Base-by-base conservation (phyloP, 768 basidiomycete genomes). In the Tricholoma terreum region DNA sequence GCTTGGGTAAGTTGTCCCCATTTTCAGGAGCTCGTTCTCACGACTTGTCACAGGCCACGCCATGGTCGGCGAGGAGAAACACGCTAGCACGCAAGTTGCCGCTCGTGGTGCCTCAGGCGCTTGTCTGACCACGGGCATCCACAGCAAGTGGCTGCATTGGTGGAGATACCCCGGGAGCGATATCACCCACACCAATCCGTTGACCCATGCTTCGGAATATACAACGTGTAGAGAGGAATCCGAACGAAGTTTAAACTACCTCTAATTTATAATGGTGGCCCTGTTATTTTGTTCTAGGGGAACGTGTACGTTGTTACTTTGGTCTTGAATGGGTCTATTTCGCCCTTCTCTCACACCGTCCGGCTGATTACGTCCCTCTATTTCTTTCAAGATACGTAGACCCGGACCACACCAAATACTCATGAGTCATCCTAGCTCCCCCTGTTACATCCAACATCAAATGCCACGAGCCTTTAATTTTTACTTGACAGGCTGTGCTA, bases 161-260 rank as follows among this genome's bases (percentile, higher is more conserved):
- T 98, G 93, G 92, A 91, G 92, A 56, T 98, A 95, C 75, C 91
- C 95, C 15, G 97, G 94, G 95, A 89, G 82, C 71, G 95, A 97
- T 2, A 84, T 93, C 51, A 83, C 97, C 54, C 94, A 90, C 70
- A 84, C 97, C 50, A 95, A 98, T 71, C 75, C 89, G 21, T 75
- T 92, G 61, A 93, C 90, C 27, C 93, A 95, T 61, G 71, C 77
- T 38, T 73, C 76, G 15, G 79, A 79, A 67, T 80, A 70, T 58
- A 43, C 17, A 15, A 48, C 8, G 7, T 10, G 9, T 49, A 49
- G 46, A 49, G n/a, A 31, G 4, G 46, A 17, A 31, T n/a, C 12
- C 3, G 9, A 48, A n/a, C 6, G 21, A 43, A n/a, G 10, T 27
- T 27, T 6, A 27, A 27, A 27, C 24, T n/a, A n/a, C n/a, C n/a